Base-by-base conservation (phyloP, 148 eudicot genomes). In the Amaranthus cruentus region DNA sequence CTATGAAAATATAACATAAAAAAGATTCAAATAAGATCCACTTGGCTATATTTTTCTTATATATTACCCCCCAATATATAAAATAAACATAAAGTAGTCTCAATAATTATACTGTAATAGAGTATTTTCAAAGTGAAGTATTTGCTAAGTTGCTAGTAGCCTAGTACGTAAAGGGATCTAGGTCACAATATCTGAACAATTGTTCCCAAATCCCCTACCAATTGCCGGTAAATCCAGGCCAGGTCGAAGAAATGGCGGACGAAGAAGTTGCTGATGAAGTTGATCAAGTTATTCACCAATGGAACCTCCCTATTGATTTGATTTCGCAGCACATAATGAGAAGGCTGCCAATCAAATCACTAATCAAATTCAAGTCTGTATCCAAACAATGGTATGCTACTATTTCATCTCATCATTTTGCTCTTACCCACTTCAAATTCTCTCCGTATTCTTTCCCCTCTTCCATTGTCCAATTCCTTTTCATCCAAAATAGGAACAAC, bases 351-450 rank as follows among this genome's bases (percentile, higher is more conserved):
- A 12, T 75, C 49, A 53, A 51, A 50, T 52, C 69, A 1, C 8
- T 73, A 4, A 3, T 73, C 7, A 11, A 13, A 7, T 75, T 50
- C 67, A 75, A 68, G 18, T 68, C 59, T 2, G 73, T 75, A 9
- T 75, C 78, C 15, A 75, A 75, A 68, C 64, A 21, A 62, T 75
- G 78, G 78, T 60, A 75, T 5, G 58, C 52, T 3, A 43, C 73
- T 49, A 47, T 75, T 11, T 68, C 73, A 9, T 75, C 73, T 75
- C 38, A 6, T 52, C 44, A 50, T 0, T 75, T 74, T 9, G 65
- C 64, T 56, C 21, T 66, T 51, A 18, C 71, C 71, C 77, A 74
- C 13, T 57, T 55, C 55, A 65, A 65, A 9, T 54, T 55, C 7
- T 62, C 50, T 4, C 21, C 73, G 7, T 70, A 43, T 44, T 56